Conservation (phyloP, 2,329 filamentous ascomycete species). For the Orbilia oligospora region DNA sequence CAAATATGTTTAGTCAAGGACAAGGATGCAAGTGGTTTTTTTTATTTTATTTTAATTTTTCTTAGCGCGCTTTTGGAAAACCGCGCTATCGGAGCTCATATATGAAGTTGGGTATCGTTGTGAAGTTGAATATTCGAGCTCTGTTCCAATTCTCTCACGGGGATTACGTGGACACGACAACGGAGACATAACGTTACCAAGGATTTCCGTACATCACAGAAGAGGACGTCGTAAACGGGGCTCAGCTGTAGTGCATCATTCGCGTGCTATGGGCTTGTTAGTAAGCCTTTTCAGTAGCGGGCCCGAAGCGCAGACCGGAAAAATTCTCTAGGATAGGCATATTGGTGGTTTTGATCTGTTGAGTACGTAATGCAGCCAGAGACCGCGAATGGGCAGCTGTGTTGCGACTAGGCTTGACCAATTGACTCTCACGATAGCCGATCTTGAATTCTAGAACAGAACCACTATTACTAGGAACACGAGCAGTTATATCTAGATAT, state of each 20-base stretch:
- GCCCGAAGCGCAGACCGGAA: slow-evolving; percentile 15
- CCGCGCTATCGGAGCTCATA: slow-evolving; percentile 1
- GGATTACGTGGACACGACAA: slow-evolving; percentile 42
- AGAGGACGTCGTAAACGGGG: slow-evolving; percentile 18
- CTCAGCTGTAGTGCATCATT: slow-evolving; percentile 2
- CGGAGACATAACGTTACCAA: slow-evolving; percentile 13
- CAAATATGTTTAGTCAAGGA: background rate
- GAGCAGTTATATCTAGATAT: background rate
- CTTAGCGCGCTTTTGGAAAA: background rate
- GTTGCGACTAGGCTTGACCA: background rate
- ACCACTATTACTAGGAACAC: background rate
- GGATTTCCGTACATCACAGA: background rate
- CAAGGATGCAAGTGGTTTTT: background rate
- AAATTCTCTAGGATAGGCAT: background rate
- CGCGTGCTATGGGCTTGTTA: background rate
- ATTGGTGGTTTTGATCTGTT: background rate
- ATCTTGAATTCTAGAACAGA: background rate
- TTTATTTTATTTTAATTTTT: background rate
- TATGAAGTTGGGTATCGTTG: slow-evolving; percentile 7
- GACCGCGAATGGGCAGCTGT: slow-evolving; percentile 5
- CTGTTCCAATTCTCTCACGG: background rate
- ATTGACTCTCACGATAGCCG: no score
- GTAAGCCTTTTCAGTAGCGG: slow-evolving; percentile 17
- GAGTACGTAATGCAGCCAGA: slow-evolving; percentile 24
- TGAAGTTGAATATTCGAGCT: slow-evolving; percentile 1